Base-by-base conservation (phyloP, 1,284 basidiomycete species). In the Puccinia novopanici region DNA sequence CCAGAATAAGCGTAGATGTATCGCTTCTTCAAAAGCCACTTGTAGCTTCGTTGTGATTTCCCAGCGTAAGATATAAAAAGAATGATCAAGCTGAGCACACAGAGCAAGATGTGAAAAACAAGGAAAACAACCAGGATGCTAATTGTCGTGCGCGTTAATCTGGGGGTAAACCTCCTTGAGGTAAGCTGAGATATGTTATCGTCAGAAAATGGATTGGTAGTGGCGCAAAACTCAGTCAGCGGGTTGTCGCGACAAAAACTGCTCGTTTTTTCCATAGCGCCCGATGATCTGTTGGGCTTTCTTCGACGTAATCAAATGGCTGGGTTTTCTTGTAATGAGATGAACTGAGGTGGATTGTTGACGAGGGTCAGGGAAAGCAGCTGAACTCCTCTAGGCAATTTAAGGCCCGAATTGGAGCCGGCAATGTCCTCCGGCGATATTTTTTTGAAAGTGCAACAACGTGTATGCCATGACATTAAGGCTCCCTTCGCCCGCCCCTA, bases 11-110 rank as follows among this genome's bases (percentile, higher is more conserved):
- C 6, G 40, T 48, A 24, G 63, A 67, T 67, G n/a, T 67, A 67
- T 8, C 45, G 2, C 63, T 48, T 67, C 40, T 22, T 45, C 5
- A 48, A n/a, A 48, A 67, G 10, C 63, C 63, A 67, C n/a, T n/a
- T 67, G 6, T 22, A 45, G 63, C n/a, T 4, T 67, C 63, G 63
- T 13, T 27, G 45, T 1, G 42, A 1, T 24, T 67, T 42, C 17
- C 63, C 63, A 27, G 48, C 12, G n/a, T 67, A 67, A n/a, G 63
- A n/a, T 24, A 67, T 12, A 42, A 67, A 2, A 15, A 67, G 37
- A n/a, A 67, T 67, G 42, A 67, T 40, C 63, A 67, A 67, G 63
- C 37, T 67, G 63, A 67, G 48, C 8, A 40, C 63, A 9, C 40
- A 40, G 42, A 67, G 22, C 4, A 67, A 12, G 19, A 42, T 27